phyloP scores from a whole-genome alignment of 306 rosid genomes.

The Sophora flavescens region DNA sequence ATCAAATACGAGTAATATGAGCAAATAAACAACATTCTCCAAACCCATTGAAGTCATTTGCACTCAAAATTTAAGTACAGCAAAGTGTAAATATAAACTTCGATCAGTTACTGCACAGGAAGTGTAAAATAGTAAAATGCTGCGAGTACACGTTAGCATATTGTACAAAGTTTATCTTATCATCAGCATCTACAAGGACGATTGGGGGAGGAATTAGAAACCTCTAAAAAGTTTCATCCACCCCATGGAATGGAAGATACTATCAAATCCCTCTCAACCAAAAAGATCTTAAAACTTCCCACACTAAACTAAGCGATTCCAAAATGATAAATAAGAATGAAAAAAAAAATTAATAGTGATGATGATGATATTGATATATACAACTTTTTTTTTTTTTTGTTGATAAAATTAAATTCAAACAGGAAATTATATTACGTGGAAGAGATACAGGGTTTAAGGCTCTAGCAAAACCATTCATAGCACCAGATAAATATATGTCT shows the following conservation, averaged over 20 bases:
- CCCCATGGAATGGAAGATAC: constrained; percentile 18
- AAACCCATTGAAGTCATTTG: background rate
- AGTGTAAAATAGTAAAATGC: constrained; percentile 37
- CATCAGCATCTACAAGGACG: constrained; percentile 16
- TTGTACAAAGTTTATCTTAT: constrained; percentile 39
- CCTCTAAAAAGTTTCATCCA: constrained; percentile 31
- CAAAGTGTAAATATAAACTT: background rate
- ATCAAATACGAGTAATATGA: too few relatives aligned
- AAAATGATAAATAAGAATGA: background rate
- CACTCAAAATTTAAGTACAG: background rate
- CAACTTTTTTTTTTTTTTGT: background rate
- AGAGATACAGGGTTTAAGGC: constrained; percentile 92
- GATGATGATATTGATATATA: constrained; percentile 15
- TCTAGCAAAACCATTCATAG: too few relatives aligned
- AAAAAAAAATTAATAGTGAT: background rate
- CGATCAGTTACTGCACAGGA: constrained; percentile 13
- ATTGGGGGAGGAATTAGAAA: constrained; percentile 4
- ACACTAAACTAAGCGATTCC: constrained; percentile 17
- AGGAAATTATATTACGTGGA: constrained; percentile 66
- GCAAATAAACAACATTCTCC: too few relatives aligned
- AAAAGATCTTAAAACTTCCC: background rate
- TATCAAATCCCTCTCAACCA: background rate
- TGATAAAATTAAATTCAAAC: background rate
- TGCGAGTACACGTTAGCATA: constrained; percentile 27
- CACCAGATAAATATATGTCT: too few relatives aligned